Evolutionary conservation across 257 asterid genomes (phyloP).

Genomic region (Penstemon barbatus): DNA sequence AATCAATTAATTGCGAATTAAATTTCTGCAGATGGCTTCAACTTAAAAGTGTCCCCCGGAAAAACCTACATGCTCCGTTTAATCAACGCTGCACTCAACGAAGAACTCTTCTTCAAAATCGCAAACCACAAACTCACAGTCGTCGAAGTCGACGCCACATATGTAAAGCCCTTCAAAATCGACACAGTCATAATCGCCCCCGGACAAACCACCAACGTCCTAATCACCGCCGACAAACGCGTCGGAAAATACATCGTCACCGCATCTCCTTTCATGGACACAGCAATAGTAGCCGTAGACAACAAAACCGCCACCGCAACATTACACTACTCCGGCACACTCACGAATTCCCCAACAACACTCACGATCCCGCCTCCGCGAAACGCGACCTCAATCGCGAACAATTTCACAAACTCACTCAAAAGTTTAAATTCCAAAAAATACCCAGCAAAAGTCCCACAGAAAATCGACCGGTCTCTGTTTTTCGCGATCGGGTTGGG

Average conservation of each 20-base stretch:
- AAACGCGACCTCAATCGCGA: conserved; percentile 76
- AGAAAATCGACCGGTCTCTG: conserved; percentile 59
- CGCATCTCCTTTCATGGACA: conserved; percentile 80
- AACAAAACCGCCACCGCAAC: conserved; percentile 85
- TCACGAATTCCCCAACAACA: conserved; percentile 37
- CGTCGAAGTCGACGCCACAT: conserved; percentile 88
- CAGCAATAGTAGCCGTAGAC: conserved; percentile 65
- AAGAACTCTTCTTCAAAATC: conserved; percentile 86
- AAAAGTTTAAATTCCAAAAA: conserved; percentile 58
- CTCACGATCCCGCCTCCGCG: conserved; percentile 52
- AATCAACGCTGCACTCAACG: conserved; percentile 91
- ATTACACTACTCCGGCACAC: conserved; percentile 68
- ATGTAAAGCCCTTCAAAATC: conserved; percentile 82
- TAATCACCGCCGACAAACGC: conserved; percentile 52
- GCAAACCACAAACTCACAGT: conserved; percentile 82
- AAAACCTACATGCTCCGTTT: conserved; percentile 77
- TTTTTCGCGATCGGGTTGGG: conserved; percentile 75
- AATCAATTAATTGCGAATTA: too few relatives aligned
- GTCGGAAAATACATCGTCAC: conserved; percentile 71
- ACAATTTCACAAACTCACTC: conserved; percentile 57
- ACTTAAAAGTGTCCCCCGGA: conserved; percentile 60
- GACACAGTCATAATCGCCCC: conserved; percentile 75
- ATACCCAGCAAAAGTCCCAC: conserved; percentile 77
- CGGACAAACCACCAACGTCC: conserved; percentile 84
- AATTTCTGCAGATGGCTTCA: conserved; percentile 54